Evolutionary conservation across 2,329 filamentous ascomycete species (phyloP), one percentile per base, ranked within the genome.

Genomic region (Eutypa lata): DNA sequence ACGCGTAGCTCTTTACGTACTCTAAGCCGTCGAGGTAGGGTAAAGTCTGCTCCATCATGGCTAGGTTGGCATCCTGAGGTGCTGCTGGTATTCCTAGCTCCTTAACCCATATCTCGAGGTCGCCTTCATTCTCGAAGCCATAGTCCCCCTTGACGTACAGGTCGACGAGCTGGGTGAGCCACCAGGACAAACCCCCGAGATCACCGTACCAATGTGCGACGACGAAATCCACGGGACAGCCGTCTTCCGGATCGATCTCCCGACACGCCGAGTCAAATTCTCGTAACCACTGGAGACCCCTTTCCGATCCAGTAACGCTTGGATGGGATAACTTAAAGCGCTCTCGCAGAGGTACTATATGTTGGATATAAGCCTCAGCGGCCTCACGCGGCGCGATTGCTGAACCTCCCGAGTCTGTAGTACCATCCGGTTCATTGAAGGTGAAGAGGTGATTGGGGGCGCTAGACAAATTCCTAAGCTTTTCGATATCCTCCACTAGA

Each of bases 361-460:
- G 50, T 6, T 68, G 61, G 3, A 75, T 59, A 51, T 75, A 75
- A 0, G 69, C 62, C 2, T 62, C 56, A 0, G 73, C 73, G 0
- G 73, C 73, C 18, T 74, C 71, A 26, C 69, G 60, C 1, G 73
- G 67, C 1, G 62, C 65, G 45, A 75, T 72, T 8, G 62, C 55
- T 49, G 71, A 74, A 21, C 73, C 73, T 10, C 73, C 73, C 0
- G 70, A 69, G 7, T 65, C 65, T 2, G 65, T 72, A 6, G 66
- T 67, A 1, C 72, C 72, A 50, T 76, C 73, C 1, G 73, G 73
- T 51, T 75, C 73, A 53, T 75, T 75, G 51, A 76, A 76, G 0
- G 65, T 65, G 19, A 76, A 64, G 2, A 76, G 61, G 45, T 73
- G 70, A 0, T 66, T 73, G 0, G 73, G 73, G 2, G 69, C 67